Evolutionary conservation across 305 asterid genomes (phyloP).

Genomic region (Fraxinus ornus): DNA sequence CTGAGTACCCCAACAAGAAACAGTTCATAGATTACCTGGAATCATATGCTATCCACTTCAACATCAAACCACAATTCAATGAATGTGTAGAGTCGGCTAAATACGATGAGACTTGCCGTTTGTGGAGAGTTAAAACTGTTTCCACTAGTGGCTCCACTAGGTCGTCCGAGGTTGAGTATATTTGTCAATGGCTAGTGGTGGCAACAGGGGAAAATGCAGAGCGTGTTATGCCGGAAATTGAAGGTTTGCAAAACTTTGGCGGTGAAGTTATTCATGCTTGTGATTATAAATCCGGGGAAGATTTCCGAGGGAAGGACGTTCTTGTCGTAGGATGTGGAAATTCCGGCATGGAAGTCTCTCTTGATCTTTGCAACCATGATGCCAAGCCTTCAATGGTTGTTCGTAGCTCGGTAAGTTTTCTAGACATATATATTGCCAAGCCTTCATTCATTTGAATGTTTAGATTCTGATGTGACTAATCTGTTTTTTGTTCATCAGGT

Average conservation of each 20-base stretch:
- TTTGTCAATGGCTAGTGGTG: slow-evolving; percentile 15
- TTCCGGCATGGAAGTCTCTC: slow-evolving; percentile 10
- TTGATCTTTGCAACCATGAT: slow-evolving; percentile 12
- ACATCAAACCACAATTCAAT: slow-evolving; percentile 8
- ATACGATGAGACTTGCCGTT: not conserved
- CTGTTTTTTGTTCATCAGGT: not conserved
- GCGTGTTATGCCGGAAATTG: not conserved
- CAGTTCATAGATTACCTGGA: slow-evolving; percentile 14
- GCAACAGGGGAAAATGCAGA: slow-evolving; percentile 14
- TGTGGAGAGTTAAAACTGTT: slow-evolving; percentile 9
- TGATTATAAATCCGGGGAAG: slow-evolving; percentile 4
- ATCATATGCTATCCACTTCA: not conserved
- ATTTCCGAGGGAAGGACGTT: slow-evolving; percentile 1
- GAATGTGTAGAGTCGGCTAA: slow-evolving; percentile 6
- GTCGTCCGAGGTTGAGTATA: slow-evolving; percentile 10
- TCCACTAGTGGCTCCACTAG: not conserved
- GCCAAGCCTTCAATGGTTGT: slow-evolving; percentile 9
- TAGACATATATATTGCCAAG: not conserved
- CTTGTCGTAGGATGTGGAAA: slow-evolving; percentile 16
- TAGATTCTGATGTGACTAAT: not conserved
- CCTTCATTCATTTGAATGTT: not conserved
- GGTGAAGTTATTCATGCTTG: slow-evolving; percentile 14
- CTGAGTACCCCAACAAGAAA: slow-evolving; percentile 14
- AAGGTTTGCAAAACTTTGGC: slow-evolving; percentile 5
- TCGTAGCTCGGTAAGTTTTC: slow-evolving; percentile 7